Evolutionary conservation across 176 grass and related monocot species (phyloP), one percentile per base, ranked within the genome.

Genomic region (Eragrostis nindensis): DNA sequence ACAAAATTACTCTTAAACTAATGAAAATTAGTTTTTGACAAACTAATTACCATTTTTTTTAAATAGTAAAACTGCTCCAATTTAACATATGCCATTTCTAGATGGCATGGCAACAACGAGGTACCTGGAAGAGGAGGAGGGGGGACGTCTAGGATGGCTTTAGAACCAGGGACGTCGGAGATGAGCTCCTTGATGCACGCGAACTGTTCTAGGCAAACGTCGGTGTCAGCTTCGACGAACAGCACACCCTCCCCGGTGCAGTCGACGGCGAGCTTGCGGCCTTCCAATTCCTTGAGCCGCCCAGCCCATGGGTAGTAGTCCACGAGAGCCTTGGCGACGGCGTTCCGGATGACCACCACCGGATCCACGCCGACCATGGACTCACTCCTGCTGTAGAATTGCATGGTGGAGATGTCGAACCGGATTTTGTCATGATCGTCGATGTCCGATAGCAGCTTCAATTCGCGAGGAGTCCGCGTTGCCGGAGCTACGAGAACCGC

Each of bases 251-350:
- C 87, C 26, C 89, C 87, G 16, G 91, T 92, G 74, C 95, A 97
- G 6, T 97, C 95, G 6, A 97, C 90, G 22, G 87, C 87, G 43
- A 98, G 87, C 85, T 98, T 98, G 19, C 90, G 68, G 0, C 77
- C 82, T 26, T 68, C 39, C 0, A 75, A 30, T 80, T 98, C 90
- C 83, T 86, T 54, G 27, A 98, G 83, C 57, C 95, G 70, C 0
- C 95, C 95, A 2, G 95, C 95, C 52, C 92, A 86, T 21, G 94
- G 92, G 73, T 97, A 90, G 82, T 97, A 97, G 43, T 54, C 80
- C 11, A 97, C 89, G 38, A 94, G 87, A 47, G 91, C 91, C 76
- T 68, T 82, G 22, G 94, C 91, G 9, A 97, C 24, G 46, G 94
- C 94, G 4, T 66, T 85, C 3, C 89, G 79, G 66, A 97, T 81